phyloP scores from a whole-genome alignment of 345 rosid species.

The Gossypium ekmanianum region DNA sequence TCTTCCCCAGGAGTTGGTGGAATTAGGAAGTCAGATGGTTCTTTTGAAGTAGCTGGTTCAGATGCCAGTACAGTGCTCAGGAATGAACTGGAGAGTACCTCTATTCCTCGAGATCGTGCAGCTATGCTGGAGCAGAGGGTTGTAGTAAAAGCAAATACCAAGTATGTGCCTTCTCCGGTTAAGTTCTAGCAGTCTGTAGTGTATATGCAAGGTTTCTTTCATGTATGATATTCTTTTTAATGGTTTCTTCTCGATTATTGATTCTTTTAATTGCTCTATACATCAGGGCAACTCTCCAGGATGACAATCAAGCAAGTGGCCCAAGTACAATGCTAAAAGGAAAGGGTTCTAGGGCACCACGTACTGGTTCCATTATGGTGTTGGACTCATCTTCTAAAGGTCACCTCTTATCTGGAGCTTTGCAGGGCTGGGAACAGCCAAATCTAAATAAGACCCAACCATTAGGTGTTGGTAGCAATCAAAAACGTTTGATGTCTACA shows the following conservation, averaged over 20 bases:
- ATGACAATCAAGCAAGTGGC: conserved; percentile 47
- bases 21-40: conserved; percentile 54
- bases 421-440: conserved; percentile 55
- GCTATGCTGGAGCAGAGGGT: conserved; percentile 50
- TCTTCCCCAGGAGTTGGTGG: conserved; percentile 57
- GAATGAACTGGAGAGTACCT: conserved; percentile 54
- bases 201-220: not conserved
- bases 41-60: conserved; percentile 62
- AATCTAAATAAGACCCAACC: conserved; percentile 38
- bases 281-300: conserved; percentile 59
- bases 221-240: not conserved
- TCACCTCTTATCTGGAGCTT: conserved; percentile 48
- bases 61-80: conserved; percentile 46
- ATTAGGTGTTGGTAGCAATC: conserved; percentile 38
- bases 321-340: conserved; percentile 54
- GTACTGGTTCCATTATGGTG: conserved; percentile 58
- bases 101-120: conserved; percentile 54
- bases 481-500: conserved; percentile 40
- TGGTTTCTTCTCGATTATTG: conserved; percentile 16
- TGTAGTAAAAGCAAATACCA: conserved; percentile 56
- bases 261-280: conserved; percentile 19
- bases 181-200: conserved; percentile 7
- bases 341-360: conserved; percentile 61
- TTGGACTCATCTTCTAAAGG: conserved; percentile 64
- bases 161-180: conserved; percentile 42